Base-by-base conservation (phyloP, 495 filamentous ascomycete species). In the Hypoxylon intermedium region DNA sequence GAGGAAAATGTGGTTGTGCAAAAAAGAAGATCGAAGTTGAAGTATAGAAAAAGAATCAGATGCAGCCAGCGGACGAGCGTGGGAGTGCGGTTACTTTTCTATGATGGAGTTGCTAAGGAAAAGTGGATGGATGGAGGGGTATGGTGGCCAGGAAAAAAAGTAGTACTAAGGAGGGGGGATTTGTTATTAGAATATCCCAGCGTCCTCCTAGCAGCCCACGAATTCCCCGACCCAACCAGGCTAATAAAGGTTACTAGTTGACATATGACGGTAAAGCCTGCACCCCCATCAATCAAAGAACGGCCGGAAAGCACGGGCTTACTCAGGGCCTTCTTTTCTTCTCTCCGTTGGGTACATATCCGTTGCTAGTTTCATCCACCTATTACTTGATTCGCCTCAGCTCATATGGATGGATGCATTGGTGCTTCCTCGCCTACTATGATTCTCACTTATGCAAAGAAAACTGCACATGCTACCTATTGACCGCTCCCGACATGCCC, bases 61-160 rank as follows among this genome's bases (percentile, higher is more conserved):
- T 26, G 52, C 43, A 37, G 21, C 41, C 28, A 21, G 46, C 33
- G 42, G 56, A 58, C 33, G 48, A 53, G 51, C 37, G 51, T 47
- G 61, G 53, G 38, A 48, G 40, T 24, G 37, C 46, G 54, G 60
- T 58, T 57, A 65, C 58, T 65, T 65, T 61, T 54, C 53, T 59
- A 64, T 62, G 54, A 65, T 55, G 52, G 45, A 55, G 60, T 40
- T 60, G 38, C 51, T 40, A 18, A 53, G 58, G 36, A 63, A 70
- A 65, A 59, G 61, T 49, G 53, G 56, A 58, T 56, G 47, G 53
- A 49, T 55, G 57, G 58, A 69, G 59, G 67, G 66, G 67, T 58
- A 72, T 53, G 62, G 58, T 55, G 53, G 30, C 55, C 44, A 63
- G 53, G 56, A 64, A 44, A 61, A 47, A 50, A 53, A 60, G 64